Percentiles rank a stretch among this genome's conserved stretches.
Conservation (phyloP, 176 grass and related monocot species). For the Carex cristatella region DNA sequence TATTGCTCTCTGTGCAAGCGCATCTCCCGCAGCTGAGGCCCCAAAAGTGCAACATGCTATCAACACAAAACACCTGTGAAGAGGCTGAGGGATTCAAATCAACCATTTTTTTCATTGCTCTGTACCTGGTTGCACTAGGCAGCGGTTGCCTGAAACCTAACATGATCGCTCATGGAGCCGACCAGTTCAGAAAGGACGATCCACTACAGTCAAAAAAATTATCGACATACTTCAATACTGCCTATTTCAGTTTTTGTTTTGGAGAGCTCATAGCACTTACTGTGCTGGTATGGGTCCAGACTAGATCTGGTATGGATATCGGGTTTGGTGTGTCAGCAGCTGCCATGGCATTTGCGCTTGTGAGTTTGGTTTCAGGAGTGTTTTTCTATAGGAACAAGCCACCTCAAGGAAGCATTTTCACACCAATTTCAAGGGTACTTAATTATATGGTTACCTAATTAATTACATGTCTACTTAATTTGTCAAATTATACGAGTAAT, state of each 20-base stretch:
- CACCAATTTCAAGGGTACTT: slow-evolving; percentile 48
- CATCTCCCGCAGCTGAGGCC: slow-evolving; percentile 78
- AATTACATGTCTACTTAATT: neutral
- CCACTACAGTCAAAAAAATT: slow-evolving; percentile 22
- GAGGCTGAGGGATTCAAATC: slow-evolving; percentile 48
- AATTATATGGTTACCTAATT: neutral
- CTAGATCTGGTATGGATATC: slow-evolving; percentile 64
- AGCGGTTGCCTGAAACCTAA: slow-evolving; percentile 88
- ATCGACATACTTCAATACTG: slow-evolving; percentile 83
- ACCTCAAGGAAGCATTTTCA: slow-evolving; percentile 89
- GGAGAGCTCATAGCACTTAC: slow-evolving; percentile 87
- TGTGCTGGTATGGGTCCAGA: slow-evolving; percentile 82
- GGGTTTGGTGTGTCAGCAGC: slow-evolving; percentile 60
- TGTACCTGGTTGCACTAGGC: slow-evolving; percentile 81
- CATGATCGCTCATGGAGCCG: slow-evolving; percentile 76
- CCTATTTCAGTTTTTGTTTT: slow-evolving; percentile 88
- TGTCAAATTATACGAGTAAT: neutral
- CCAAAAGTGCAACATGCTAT: slow-evolving; percentile 66
- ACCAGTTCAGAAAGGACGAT: slow-evolving; percentile 46
- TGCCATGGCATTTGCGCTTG: slow-evolving; percentile 48
- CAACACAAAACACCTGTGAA: slow-evolving; percentile 37
- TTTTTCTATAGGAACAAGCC: slow-evolving; percentile 73
- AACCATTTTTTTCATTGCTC: slow-evolving; percentile 65
- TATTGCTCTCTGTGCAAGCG: slow-evolving; percentile 64
- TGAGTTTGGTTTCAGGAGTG: slow-evolving; percentile 50